Evolutionary conservation across 2,329 filamentous ascomycete genomes (phyloP), one percentile per base, ranked within the genome.

Genomic region (Chaetoscypha palmicola): DNA sequence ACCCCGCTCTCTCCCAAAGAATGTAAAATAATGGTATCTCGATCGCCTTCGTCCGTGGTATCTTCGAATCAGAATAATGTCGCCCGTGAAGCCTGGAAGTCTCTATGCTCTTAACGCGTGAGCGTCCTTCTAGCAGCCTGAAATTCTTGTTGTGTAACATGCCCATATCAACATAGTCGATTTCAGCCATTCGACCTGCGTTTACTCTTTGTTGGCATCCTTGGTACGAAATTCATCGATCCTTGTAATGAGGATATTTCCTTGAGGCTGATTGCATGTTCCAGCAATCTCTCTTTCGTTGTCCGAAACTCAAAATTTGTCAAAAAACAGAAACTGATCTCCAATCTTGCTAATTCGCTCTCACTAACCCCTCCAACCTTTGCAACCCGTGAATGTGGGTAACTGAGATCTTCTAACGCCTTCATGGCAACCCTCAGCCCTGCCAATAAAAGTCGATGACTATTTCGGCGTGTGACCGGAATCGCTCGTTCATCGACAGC

Each of bases 381-480:
- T 14, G 91, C 82, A 53, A 96, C 81, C 43, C 88, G 83, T 47
- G 74, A 74, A 66, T 96, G 91, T 7, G 86, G 79, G 66, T 94
- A 95, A 55, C 83, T 86, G 42, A 91, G 74, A 63, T 97, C 91
- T 64, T 98, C 91, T n/a, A 96, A 69, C 0, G 88, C 86, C 67
- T 97, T 98, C 77, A 90, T 92, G 11, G 91, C 89, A 3, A 96
- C 86, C 26, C 90, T 73, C 41, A 96, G 71, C 5, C 85, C 86
- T 0, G 88, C 90, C 12, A 98, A 74, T 23, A 94, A 73, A 5
- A 97, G 69, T 2, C 92, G 80, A 63, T 98, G 91, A 49, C 87
- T 83, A 50, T 94, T 97, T 45, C 87, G 77, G 45, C 76, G 74
- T 2, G 89, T 94, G 5, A 95, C 83, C 1, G 83, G 81, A 17